Conservation (phyloP, 805 yeast genomes). For the Myxozyma melibiosi region DNA sequence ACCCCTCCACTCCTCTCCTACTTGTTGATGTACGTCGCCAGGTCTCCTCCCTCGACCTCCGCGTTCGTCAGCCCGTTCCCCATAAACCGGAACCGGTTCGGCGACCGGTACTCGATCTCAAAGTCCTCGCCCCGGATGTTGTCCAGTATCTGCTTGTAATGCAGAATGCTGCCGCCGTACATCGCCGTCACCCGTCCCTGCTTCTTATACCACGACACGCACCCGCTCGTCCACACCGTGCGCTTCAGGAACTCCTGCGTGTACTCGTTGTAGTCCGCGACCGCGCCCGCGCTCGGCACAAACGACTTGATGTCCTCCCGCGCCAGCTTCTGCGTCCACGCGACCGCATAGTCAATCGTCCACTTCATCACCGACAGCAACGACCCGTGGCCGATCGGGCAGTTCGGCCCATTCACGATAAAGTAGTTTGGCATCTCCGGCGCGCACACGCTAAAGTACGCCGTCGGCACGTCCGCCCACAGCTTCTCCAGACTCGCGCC, state of each 20-base stretch:
- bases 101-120: conserved; percentile 6
- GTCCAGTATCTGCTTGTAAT: conserved; percentile 1
- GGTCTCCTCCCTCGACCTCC: conserved; percentile 1
- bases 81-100: conserved; percentile 1
- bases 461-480: conserved; percentile 22
- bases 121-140: conserved; percentile 24
- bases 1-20: no score
- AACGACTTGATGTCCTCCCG: conserved; percentile 14
- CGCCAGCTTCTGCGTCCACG: conserved; percentile 14
- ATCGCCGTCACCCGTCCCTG: conserved; percentile 13
- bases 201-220: conserved; percentile 15
- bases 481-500: conserved; percentile 18
- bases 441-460: conserved; percentile 20
- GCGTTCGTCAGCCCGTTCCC: conserved; percentile 8
- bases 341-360: conserved; percentile 7
- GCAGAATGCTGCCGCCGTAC: conserved; percentile 22
- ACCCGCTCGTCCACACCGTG: conserved; percentile 1
- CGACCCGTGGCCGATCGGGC: conserved; percentile 8
- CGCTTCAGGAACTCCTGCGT: conserved; percentile 5
- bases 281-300: not conserved
- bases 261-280: conserved; percentile 2
- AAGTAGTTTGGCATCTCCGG: conserved; percentile 29
- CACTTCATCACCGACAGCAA: conserved; percentile 10
- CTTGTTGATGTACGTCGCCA: not conserved
- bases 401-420: conserved; percentile 24